These are phyloP conservation scores for Aspergillus cejpii DNA, from an alignment of 2,329 filamentous ascomycete genomes.

Conservation along the genomic window DNA sequence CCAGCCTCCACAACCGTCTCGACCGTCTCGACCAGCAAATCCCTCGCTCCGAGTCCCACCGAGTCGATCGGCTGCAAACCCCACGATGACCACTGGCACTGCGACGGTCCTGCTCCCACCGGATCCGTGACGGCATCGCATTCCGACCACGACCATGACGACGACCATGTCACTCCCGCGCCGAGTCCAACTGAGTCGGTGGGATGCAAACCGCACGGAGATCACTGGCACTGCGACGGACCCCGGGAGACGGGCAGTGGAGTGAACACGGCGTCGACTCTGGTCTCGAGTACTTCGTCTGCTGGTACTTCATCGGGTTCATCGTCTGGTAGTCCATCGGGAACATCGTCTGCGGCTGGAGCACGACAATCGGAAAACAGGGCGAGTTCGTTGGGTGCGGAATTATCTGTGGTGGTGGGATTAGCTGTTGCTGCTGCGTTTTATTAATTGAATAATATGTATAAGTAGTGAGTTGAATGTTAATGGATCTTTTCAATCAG, in stretches of 20 bases:
- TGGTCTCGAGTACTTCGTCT: slow-evolving; percentile 4
- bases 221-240: slow-evolving; percentile 18
- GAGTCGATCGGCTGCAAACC: slow-evolving; percentile 18
- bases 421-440: slow-evolving; percentile 12
- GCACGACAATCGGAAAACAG: slow-evolving; percentile 4
- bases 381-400: slow-evolving; percentile 7
- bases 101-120: slow-evolving; percentile 12
- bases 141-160: not conserved
- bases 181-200: slow-evolving; percentile 10
- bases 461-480: not conserved
- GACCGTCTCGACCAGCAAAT: slow-evolving; percentile 5
- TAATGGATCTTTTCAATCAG: no score
- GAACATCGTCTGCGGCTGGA: slow-evolving; percentile 4
- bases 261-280: not conserved
- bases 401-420: slow-evolving; percentile 7
- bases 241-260: slow-evolving; percentile 9
- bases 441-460: slow-evolving; percentile 1
- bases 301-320: no score
- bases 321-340: no score
- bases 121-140: not conserved
- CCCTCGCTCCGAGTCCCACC: slow-evolving; percentile 18
- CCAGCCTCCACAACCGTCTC: slow-evolving; percentile 14
- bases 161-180: slow-evolving; percentile 2
- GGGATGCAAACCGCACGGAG: slow-evolving; percentile 14
- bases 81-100: slow-evolving; percentile 23